These are phyloP conservation scores for Amphicarpaea edgeworthii DNA, from an alignment of 306 rosid genomes.

Conservation along the genomic window DNA sequence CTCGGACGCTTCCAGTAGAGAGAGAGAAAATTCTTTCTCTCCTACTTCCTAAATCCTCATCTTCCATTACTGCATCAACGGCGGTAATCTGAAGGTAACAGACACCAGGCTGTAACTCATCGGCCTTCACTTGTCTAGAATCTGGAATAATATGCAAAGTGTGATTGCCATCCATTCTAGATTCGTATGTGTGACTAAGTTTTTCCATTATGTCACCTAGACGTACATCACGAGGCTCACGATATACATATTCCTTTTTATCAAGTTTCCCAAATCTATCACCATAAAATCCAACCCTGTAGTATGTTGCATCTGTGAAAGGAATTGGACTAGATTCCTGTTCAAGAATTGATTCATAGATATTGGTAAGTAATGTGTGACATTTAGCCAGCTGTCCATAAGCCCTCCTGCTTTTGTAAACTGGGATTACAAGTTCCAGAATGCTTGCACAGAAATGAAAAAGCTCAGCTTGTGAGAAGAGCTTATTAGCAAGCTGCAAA, in stretches of 20 bases:
- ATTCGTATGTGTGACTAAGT: slow-evolving; percentile 88
- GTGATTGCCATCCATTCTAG: slow-evolving; percentile 93
- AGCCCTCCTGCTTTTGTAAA: slow-evolving; percentile 91
- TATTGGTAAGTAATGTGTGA: slow-evolving; percentile 84
- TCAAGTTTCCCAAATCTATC: slow-evolving; percentile 89
- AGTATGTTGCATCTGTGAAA: slow-evolving; percentile 95
- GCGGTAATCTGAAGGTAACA: slow-evolving; percentile 98
- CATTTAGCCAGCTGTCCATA: slow-evolving; percentile 94
- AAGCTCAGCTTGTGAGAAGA: slow-evolving; percentile 97
- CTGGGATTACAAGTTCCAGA: slow-evolving; percentile 94
- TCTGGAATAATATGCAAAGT: slow-evolving; percentile 91
- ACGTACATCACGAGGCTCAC: slow-evolving; percentile 98
- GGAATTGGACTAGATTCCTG: slow-evolving; percentile 98
- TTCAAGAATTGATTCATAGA: slow-evolving; percentile 94
- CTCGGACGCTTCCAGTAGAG: slow-evolving; percentile 94
- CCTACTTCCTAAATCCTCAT: slow-evolving; percentile 96
- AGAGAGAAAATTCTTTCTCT: slow-evolving; percentile 93
- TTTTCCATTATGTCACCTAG: slow-evolving; percentile 99
- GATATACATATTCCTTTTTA: slow-evolving; percentile 83
- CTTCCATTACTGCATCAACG: slow-evolving; percentile 97
- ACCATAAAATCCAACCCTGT: slow-evolving; percentile 96
- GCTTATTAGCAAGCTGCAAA: slow-evolving; percentile 97
- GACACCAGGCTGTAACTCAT: slow-evolving; percentile 93
- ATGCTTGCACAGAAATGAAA: slow-evolving; percentile 97
- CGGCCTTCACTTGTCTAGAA: slow-evolving; percentile 97